Base-by-base conservation (phyloP, 495 filamentous ascomycete species). In the Penicillium samsonianum region DNA sequence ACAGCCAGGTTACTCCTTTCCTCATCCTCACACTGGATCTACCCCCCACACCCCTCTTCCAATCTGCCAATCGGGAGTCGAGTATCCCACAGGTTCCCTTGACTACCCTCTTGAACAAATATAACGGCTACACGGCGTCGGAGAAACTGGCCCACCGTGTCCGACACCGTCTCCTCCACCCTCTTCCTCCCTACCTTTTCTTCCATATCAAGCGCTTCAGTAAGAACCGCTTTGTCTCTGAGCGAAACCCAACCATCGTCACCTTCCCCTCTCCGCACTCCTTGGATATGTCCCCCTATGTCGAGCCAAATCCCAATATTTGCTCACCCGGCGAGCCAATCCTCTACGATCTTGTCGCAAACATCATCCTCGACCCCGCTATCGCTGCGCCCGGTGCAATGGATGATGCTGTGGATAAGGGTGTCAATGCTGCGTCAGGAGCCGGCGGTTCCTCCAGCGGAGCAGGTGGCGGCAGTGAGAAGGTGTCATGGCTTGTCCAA, bases 201-300 rank as follows among this genome's bases (percentile, higher is more conserved):
- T 93, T 98, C 77, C 92, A 98, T 74, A 87, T 99, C 79, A 98
- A 98, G 73, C 90, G 94, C 40, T 99, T 99, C 82, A 89, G 84
- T 65, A 84, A 87, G 56, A 99, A 99, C 78, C 93, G 96, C 60
- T 98, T 98, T 70, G 90, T 98, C 28, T 79, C 86, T 4, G 95
- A 99, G 73, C 88, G 94, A 33, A 99, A 98, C 72, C 94, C 92
- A 5, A 98, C 95, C 0, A 99, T 99, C 67, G 94, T 99, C 53
- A 97, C 92, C 9, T 97, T 98, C 74, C 88, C 90, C 54, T 84
- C 87, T 4, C 74, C 79, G 11, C 82, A 87, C 55, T 86, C 84
- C 25, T 83, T 99, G 16, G 91, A 99, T 67, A 86, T 96, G 78
- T 81, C 84, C 4, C 91, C 91, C 0, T 99, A 93, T 64, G 90